Conservation (phyloP, 2,329 filamentous ascomycete genomes). For the Geoglossum cookeanum region DNA sequence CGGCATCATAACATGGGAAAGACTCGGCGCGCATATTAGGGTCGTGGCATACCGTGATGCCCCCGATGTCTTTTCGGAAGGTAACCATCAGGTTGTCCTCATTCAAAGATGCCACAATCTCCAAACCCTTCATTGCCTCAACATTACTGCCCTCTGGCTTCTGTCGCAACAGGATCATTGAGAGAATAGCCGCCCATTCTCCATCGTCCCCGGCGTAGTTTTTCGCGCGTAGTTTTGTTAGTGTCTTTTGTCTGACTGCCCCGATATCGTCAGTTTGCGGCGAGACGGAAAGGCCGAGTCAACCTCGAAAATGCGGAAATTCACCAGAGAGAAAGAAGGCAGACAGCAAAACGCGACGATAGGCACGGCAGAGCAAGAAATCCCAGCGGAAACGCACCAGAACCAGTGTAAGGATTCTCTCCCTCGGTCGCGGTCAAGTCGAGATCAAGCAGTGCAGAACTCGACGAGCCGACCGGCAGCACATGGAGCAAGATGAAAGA, state of each 20-base stretch:
- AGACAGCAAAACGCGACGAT: not conserved
- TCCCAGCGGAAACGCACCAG: constrained; percentile 23
- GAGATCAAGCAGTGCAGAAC: constrained; percentile 36
- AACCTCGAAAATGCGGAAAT: not conserved
- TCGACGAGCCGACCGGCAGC: constrained; percentile 26
- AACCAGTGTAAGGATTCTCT: constrained; percentile 36
- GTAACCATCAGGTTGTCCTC: constrained; percentile 37
- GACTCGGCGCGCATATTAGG: constrained; percentile 4
- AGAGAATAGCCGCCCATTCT: constrained; percentile 49
- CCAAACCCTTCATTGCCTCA: constrained; percentile 32
- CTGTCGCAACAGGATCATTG: constrained; percentile 33
- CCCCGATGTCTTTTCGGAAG: constrained; percentile 44
- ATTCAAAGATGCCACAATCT: constrained; percentile 36
- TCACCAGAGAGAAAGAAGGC: not conserved
- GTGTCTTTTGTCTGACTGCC: constrained; percentile 36
- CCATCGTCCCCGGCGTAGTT: constrained; percentile 35
- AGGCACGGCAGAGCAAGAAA: constrained; percentile 18
- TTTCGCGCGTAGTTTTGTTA: constrained; percentile 32
- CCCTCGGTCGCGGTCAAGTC: constrained; percentile 51
- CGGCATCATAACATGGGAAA: not conserved
- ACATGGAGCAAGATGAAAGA: constrained; percentile 43
- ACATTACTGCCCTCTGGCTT: constrained; percentile 23
- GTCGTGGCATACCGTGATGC: constrained; percentile 41
- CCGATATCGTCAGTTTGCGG: not conserved
- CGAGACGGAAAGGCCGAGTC: not conserved